Conservation (phyloP, 768 basidiomycete species). For the Tulasnella sp. region DNA sequence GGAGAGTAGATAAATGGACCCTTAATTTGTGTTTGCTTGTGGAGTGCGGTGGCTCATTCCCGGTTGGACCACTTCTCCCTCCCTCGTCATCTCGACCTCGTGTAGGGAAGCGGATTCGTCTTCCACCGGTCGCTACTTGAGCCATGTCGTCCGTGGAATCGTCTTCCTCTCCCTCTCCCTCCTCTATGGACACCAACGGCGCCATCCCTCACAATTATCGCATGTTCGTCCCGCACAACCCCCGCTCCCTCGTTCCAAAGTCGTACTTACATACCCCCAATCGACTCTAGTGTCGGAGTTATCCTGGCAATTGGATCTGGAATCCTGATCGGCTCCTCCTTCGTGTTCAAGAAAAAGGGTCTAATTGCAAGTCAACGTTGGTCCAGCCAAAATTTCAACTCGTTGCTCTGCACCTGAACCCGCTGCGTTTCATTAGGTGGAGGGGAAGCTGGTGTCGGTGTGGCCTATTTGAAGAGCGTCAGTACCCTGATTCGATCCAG, state of each 20-base stretch:
- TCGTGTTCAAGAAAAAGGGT: constrained; percentile 38
- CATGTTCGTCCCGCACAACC: neutral
- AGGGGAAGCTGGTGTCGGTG: constrained; percentile 61
- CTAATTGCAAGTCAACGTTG: constrained; percentile 19
- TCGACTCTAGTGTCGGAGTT: constrained; percentile 13
- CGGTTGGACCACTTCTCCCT: neutral
- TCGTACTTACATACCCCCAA: neutral
- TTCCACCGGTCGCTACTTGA: too few species aligned
- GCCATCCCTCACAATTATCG: neutral
- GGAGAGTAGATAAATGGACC: too few species aligned
- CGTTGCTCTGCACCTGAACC: neutral
- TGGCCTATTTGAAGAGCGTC: constrained; percentile 70
- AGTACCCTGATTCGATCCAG: neutral
- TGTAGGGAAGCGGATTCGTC: neutral
- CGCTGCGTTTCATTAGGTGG: constrained; percentile 18
- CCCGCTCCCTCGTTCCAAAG: neutral
- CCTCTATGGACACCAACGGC: neutral
- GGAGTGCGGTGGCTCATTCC: too few species aligned
- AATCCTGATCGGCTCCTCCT: constrained; percentile 30
- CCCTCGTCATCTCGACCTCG: neutral
- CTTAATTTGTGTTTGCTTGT: too few species aligned
- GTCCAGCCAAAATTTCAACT: constrained; percentile 1
- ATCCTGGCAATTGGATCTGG: constrained; percentile 24
- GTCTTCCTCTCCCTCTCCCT: neutral
- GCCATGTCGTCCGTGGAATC: neutral